Conservation (phyloP, 1,284 basidiomycete genomes). For the Ganoderma multipileum region DNA sequence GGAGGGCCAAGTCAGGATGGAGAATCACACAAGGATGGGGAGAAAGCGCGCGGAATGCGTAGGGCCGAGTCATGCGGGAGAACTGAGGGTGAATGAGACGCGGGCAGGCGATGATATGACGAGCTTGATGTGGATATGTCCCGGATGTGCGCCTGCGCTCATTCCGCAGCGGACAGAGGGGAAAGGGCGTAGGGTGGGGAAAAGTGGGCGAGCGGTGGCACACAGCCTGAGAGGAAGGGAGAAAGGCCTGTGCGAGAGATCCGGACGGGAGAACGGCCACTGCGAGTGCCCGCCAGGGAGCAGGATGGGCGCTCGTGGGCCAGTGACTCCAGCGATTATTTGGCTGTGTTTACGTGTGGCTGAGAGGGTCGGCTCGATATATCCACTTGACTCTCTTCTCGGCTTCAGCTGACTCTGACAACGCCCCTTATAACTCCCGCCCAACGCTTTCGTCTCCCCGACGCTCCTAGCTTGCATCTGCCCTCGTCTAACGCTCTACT, state of each 20-base stretch:
- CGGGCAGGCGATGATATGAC: conserved; percentile 16
- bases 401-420: conserved; percentile 33
- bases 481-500: not conserved
- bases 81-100: conserved; percentile 13
- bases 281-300: not conserved
- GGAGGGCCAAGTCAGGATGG: conserved; percentile 11
- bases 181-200: not conserved
- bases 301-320: not conserved
- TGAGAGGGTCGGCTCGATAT: conserved; percentile 28
- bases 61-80: conserved; percentile 28
- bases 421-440: conserved; percentile 37
- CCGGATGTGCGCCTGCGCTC: not conserved
- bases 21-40: conserved; percentile 9
- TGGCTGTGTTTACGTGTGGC: conserved; percentile 35
- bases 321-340: conserved; percentile 36
- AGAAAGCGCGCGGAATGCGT: conserved; percentile 6
- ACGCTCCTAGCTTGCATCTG: conserved; percentile 16
- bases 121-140: not conserved
- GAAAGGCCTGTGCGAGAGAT: conserved; percentile 14
- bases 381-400: conserved; percentile 35
- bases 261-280: conserved; percentile 5
- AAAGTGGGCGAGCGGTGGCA: not conserved
- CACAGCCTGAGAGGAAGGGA: conserved; percentile 13
- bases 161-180: conserved; percentile 4
- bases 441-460: conserved; percentile 19